Evolutionary conservation across 305 asterid species (phyloP), one percentile per base, ranked within the genome.

Genomic region (Fraxinus dipetala): DNA sequence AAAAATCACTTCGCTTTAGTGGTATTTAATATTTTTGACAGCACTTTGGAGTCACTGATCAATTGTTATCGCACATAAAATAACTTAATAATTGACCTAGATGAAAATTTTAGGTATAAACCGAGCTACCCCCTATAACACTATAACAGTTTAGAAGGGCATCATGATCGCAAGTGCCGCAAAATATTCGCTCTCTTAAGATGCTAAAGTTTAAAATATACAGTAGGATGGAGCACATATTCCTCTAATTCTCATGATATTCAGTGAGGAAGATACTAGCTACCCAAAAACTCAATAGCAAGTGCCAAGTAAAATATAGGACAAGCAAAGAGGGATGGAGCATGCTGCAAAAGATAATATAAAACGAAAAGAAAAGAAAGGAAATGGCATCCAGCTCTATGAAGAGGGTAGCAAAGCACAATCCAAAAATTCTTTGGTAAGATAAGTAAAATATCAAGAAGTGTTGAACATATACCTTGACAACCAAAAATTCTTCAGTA

Each of bases 401-500:
- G 18, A 65, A 65, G 73, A 65, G n/a, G 35, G 35, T 65, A 65
- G 73, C 35, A 65, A 11, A 65, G 73, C 9, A 65, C 36, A 65
- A 28, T 65, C 73, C 31, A 65, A 65, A 65, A 10, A 10, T 3
- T 40, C 35, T 65, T 61, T 10, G 56, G 8, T 32, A 36, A 81
- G 84, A n/a, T 20, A 80, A 69, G 31, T 72, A 82, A 30, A 79
- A 72, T 31, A 54, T 70, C 9, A 6, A 18, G 83, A 76, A 18
- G 26, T n/a, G 78, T 20, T 69, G 79, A 81, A 56, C 31, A 79
- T 43, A 78, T 84, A 95, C 99, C 98, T 95, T 95, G 43, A 95
- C 99, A 38, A 38, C 48, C 48, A 38, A 38, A 38, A 38, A 38
- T 38, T 38, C 48, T 38, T 38, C 48, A 38, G 48, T 38, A 38